phyloP scores from a whole-genome alignment of 2,329 filamentous ascomycete species.

The Botrytis deweyae region DNA sequence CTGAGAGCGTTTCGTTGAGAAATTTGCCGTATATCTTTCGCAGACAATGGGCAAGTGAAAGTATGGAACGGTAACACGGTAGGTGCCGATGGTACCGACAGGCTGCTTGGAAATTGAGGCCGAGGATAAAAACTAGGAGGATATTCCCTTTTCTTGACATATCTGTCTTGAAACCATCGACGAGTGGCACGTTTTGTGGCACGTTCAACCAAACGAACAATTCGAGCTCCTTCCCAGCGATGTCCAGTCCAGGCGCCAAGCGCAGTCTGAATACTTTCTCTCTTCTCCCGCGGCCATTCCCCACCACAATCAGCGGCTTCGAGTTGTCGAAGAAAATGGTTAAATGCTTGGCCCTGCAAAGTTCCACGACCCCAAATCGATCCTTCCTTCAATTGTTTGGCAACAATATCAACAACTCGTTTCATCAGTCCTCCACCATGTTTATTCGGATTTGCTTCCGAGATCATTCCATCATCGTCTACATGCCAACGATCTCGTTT shows the following conservation, averaged over 20 bases:
- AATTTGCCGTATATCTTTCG: constrained; percentile 88
- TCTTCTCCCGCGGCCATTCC: constrained; percentile 40
- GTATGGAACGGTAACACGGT: constrained; percentile 97
- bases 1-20: constrained; percentile 92
- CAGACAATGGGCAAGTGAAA: constrained; percentile 90
- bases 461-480: constrained; percentile 76
- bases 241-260: constrained; percentile 63
- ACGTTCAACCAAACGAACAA: constrained; percentile 82
- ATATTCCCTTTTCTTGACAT: constrained; percentile 60
- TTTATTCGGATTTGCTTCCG: constrained; percentile 64
- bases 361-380: constrained; percentile 79
- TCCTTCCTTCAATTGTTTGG: constrained; percentile 82
- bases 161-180: constrained; percentile 84
- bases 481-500: constrained; percentile 91
- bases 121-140: constrained; percentile 63
- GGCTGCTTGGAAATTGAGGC: constrained; percentile 67
- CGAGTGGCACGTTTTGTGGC: constrained; percentile 74
- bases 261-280: constrained; percentile 40
- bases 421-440: constrained; percentile 78
- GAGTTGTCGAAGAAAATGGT: constrained; percentile 41
- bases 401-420: constrained; percentile 86
- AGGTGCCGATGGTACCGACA: constrained; percentile 82
- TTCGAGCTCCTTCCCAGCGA: constrained; percentile 83
- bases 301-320: constrained; percentile 39
- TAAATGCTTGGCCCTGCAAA: constrained; percentile 56